phyloP scores from a whole-genome alignment of 2,329 filamentous ascomycete species.

The Daldinia sp. region DNA sequence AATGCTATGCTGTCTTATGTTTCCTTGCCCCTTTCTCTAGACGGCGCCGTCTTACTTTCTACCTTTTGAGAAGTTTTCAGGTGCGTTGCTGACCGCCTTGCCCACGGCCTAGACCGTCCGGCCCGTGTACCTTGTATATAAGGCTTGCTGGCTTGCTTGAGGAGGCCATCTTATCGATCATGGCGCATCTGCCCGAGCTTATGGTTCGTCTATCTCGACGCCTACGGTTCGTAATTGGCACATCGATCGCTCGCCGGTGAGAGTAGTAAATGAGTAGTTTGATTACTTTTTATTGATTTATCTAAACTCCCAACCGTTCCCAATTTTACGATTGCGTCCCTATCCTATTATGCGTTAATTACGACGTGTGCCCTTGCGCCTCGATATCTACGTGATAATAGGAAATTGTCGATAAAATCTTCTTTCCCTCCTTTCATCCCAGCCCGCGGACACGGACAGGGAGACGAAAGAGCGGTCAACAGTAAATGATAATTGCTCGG shows the following conservation, averaged over 20 bases:
- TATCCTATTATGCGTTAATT: background rate
- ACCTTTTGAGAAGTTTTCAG: background rate
- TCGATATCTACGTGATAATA: background rate
- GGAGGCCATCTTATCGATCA: background rate
- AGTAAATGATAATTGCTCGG: background rate
- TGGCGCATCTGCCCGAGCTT: background rate
- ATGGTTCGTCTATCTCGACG: background rate
- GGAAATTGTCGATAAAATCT: background rate
- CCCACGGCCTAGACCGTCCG: background rate
- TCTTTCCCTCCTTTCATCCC: conserved; percentile 9
- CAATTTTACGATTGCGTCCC: background rate
- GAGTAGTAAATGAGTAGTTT: background rate
- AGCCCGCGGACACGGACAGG: conserved; percentile 10
- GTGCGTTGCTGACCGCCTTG: background rate
- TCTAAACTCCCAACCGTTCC: background rate
- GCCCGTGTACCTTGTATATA: background rate
- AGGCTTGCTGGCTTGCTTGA: background rate
- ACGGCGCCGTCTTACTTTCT: background rate
- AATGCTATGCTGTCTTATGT: conserved; percentile 1
- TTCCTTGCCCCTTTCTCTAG: background rate
- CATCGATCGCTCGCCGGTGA: background rate
- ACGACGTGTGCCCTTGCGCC: background rate
- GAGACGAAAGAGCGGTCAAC: conserved; percentile 30
- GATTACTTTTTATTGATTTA: background rate
- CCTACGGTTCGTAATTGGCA: background rate